Base-by-base conservation (phyloP, 1,139 yeast genomes). In the Yamadazyma triangularis region DNA sequence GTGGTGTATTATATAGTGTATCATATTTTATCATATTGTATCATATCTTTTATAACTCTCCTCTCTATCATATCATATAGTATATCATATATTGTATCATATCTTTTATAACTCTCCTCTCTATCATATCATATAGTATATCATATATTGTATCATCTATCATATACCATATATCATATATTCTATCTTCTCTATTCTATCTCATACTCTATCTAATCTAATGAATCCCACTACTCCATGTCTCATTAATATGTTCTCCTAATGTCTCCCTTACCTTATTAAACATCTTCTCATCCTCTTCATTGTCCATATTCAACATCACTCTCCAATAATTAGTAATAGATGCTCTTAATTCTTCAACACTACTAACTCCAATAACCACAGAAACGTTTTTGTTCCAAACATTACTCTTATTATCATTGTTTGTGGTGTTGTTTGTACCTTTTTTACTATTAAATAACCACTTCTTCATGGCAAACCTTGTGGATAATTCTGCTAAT, bases 401-500 rank as follows among this genome's bases (percentile, higher is more conserved):
- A 9, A 35, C 30, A 24, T 48, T 42, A 22, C 32, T 35, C 7
- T 14, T 9, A 2, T 13, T 15, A 20, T 32, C 33, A 2, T 19
- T n/a, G n/a, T 39, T 26, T 6, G 14, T 7, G 3, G 28, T 29
- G 8, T 37, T 29, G n/a, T 18, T 10, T 12, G 36, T 37, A n/a
- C n/a, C n/a, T n/a, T n/a, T n/a, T n/a, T n/a, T n/a, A n/a, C n/a
- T n/a, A 8, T 50, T 57, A 34, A 63, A 63, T 16, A 64, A 43
- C 84, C 91, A 84, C 31, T 69, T 61, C 31, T 73, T 60, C 27
- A 83, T 60, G 0, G 95, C 91, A 52, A 69, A 89, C 37, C 93
- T 63, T 0, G 86, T 79, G 3, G 96, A 86, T 40, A 88, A 56
- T 38, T 83, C 93, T 0, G 96, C 95, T 39, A 89, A 59, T 38